Conservation (phyloP, 768 basidiomycete species). For the Solioccasus polychromus region DNA sequence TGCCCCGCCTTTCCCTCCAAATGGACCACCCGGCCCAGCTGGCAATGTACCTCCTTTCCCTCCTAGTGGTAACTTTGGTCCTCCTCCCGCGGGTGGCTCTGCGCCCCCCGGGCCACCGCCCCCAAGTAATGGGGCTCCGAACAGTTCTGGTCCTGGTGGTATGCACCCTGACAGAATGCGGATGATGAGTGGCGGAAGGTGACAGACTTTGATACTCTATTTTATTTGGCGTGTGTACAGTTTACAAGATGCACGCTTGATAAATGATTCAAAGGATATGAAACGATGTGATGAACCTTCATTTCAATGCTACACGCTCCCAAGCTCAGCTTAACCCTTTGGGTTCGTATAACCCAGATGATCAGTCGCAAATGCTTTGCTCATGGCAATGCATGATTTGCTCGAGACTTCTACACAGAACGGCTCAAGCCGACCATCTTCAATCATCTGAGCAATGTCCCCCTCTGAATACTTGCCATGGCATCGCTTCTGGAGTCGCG, state of each 20-base stretch:
- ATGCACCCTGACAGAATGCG: conserved; percentile 83
- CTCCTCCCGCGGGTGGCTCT: conserved; percentile 40
- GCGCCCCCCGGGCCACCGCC: conserved; percentile 41
- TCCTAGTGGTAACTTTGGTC: conserved; percentile 32
- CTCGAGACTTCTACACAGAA: conserved; percentile 40
- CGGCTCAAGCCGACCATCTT: conserved; percentile 41
- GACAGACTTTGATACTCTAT: background rate
- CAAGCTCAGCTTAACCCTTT: background rate
- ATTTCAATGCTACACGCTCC: background rate
- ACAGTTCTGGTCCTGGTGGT: conserved; percentile 50
- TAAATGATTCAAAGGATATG: no score
- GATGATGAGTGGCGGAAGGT: conserved; percentile 57
- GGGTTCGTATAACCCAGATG: conserved; percentile 14
- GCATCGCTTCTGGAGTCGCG: conserved; percentile 36
- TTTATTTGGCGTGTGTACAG: background rate
- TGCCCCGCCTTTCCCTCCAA: conserved; percentile 53
- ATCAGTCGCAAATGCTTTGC: conserved; percentile 23
- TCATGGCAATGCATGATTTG: conserved; percentile 16
- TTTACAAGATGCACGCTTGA: background rate
- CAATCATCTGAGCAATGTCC: conserved; percentile 39
- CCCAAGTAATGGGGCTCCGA: conserved; percentile 26
- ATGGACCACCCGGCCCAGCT: conserved; percentile 30
- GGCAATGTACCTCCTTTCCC: conserved; percentile 32
- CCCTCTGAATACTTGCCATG: conserved; percentile 28
- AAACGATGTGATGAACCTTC: background rate